A percentile compares a stretch with the other conserved stretches of the same genome.
phyloP scores from a whole-genome alignment of 2,329 filamentous ascomycete genomes.

The Ophiostoma populinum region DNA sequence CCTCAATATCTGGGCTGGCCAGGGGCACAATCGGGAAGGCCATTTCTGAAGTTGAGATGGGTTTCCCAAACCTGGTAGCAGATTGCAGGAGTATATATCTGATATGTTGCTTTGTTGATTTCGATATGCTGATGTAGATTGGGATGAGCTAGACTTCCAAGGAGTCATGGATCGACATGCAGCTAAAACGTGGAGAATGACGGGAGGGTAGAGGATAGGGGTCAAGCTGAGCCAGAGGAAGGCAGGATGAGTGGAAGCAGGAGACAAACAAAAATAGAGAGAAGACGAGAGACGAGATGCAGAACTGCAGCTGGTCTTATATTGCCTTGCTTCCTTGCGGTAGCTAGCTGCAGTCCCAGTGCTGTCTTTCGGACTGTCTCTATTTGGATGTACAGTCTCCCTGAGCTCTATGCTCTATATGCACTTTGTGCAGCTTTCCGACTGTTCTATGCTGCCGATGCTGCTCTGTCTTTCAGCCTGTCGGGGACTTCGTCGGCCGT shows the following conservation, averaged over 20 bases:
- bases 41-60: background rate
- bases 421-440: too few relatives aligned
- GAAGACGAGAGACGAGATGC: background rate
- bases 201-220: too few relatives aligned
- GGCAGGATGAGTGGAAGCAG: background rate
- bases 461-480: slow-evolving; percentile 1
- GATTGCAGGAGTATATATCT: too few relatives aligned
- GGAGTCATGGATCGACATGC: background rate
- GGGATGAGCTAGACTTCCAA: background rate
- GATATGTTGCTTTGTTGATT: slow-evolving; percentile 9
- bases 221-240: too few relatives aligned
- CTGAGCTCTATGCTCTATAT: too few relatives aligned
- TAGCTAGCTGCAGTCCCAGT: too few relatives aligned
- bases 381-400: too few relatives aligned
- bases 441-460: too few relatives aligned
- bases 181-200: background rate
- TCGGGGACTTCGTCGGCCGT: background rate
- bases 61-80: too few relatives aligned
- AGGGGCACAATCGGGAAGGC: background rate
- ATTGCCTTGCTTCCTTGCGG: too few relatives aligned
- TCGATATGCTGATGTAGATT: background rate
- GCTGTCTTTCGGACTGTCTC: too few relatives aligned
- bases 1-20: slow-evolving; percentile 14
- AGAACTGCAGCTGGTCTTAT: background rate
- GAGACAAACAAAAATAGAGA: background rate